Evolutionary conservation across 306 rosid species (phyloP).

Genomic region (Dalbergia cochinchinensis): DNA sequence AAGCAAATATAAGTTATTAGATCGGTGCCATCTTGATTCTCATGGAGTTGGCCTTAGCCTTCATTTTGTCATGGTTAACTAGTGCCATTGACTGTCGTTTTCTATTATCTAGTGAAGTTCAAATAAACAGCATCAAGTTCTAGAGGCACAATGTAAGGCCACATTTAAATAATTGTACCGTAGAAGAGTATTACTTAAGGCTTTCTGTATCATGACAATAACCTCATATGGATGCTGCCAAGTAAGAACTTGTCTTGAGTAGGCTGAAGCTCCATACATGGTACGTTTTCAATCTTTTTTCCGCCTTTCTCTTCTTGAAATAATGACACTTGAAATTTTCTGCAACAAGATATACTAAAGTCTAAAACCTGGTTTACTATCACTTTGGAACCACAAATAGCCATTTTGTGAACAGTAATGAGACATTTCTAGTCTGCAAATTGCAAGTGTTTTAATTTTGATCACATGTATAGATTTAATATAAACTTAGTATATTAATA

Average conservation of each 20-base stretch:
- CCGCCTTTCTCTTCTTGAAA: background rate
- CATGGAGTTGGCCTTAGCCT: background rate
- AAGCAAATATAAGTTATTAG: background rate
- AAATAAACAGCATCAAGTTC: conserved; percentile 26
- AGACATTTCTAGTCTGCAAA: background rate
- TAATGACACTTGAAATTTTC: background rate
- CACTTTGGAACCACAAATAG: background rate
- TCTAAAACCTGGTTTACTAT: no score
- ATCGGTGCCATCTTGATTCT: background rate
- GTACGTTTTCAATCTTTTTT: background rate
- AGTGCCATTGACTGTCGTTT: background rate
- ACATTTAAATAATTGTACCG: background rate
- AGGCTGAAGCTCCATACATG: background rate
- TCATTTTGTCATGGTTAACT: conserved; percentile 7
- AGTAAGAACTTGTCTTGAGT: background rate
- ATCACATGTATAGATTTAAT: no score
- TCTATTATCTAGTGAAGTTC: background rate
- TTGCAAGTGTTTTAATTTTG: no score
- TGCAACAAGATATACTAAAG: background rate
- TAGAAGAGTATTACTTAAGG: background rate
- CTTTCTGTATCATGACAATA: background rate
- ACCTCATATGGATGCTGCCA: background rate
- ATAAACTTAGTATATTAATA: no score
- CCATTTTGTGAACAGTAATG: background rate
- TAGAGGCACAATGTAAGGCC: background rate